Evolutionary conservation across 2,329 filamentous ascomycete species (phyloP), one percentile per base, ranked within the genome.

Genomic region (Epichloe baconii): DNA sequence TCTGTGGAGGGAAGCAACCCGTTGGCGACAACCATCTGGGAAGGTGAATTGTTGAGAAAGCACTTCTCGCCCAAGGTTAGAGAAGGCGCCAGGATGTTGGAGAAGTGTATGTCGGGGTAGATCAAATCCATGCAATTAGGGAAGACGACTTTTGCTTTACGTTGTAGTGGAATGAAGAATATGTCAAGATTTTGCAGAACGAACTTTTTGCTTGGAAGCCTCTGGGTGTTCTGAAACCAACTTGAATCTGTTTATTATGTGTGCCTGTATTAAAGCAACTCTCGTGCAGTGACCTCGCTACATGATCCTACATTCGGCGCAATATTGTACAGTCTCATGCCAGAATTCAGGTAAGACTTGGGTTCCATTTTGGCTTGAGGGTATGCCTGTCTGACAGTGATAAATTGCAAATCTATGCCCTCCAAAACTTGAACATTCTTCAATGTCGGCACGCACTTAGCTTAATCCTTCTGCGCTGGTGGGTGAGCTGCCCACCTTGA

Each of bases 21-120:
- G 1, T 95, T 93, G 67, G 86, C 90, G 0, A 81, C 83, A 4
- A 96, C 88, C 0, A 77, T 94, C 0, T 98, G 91, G 93, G 93
- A 97, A 65, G 89, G 88, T 0, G 93, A 97, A 70, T 64, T 98
- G 52, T 66, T 98, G 59, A 76, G 84, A 63, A 77, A 79, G 58
- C 93, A 98, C 70, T 98, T 86, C 65, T 89, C 86, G 59, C 91
- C 90, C 6, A 83, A 83, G 62, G 85, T 98, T 1, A 77, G 88
- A 57, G 88, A 95, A 61, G 85, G 84, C 1, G 72, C 86, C 4
- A 77, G 78, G 65, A 67, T 77, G 44, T 70, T 90, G 63, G 85
- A 89, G 64, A 88, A 86, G 73, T 75, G 73, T 44, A 69, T 87
- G 60, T 65, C 62, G 5, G 59, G 58, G 49, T 67, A 62, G 54